Evolutionary conservation across 345 rosid genomes (phyloP), one percentile per base, ranked within the genome.

Genomic region (Salix udensis): DNA sequence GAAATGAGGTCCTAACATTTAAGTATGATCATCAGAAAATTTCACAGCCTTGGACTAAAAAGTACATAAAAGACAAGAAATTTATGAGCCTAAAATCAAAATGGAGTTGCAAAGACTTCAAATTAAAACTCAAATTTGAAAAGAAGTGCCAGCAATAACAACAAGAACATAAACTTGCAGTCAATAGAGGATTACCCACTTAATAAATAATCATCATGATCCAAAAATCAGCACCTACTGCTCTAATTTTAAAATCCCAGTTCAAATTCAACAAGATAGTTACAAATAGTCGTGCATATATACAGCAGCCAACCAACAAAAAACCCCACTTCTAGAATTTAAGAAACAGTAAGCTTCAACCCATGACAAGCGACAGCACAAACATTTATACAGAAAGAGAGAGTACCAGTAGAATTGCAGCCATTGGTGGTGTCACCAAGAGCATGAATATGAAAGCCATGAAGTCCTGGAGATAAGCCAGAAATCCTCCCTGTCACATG

Each of bases 351-450:
- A 53, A 21, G 21, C 21, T 21, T 53, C 9, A 52, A 21, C 60
- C 21, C 1, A 21, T 4, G n/a, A 73, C 34, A 44, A 70, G 30
- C 4, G 15, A 4, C 14, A 9, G n/a, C 9, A 48, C 1, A 40
- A 10, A 52, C 46, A 69, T 6, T 18, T 4, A 46, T 21, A 13
- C 23, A 68, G 19, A 66, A 13, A 30, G 44, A 46, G 16, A 28
- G 11, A 68, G 42, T 66, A 89, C 97, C 98, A 71, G 98, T 95
- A 74, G 98, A 95, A 83, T 72, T 95, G 91, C 98, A 95, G 80
- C 97, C 97, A 80, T 94, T 94, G 77, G 98, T 90, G 71, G 97
- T 92, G 79, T 94, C 98, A 9, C 96, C 98, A 69, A 90, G 90
- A 77, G 94, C 91, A 81, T 94, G 98, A 77, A 94, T 89, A 84